Conservation (phyloP, 495 filamentous ascomycete genomes). For the Patellaria atrata region DNA sequence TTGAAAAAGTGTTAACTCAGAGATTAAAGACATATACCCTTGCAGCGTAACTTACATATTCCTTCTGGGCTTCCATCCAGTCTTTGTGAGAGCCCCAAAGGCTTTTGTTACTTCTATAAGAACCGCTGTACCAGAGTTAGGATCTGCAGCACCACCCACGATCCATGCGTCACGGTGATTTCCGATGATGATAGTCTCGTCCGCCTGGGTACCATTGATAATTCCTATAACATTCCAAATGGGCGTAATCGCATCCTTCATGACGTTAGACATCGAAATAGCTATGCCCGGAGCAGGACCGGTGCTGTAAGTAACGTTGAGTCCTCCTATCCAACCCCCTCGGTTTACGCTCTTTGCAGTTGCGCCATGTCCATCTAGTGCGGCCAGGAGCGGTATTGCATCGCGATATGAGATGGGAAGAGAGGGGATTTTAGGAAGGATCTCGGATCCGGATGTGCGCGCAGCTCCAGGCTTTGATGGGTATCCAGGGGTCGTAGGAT, state of each 20-base stretch:
- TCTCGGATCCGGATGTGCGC: slow-evolving; percentile 1
- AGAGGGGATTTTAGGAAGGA: slow-evolving; percentile 15
- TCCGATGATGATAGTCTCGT: slow-evolving; percentile 15
- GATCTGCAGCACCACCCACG: slow-evolving; percentile 30
- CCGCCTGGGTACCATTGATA: slow-evolving; percentile 17
- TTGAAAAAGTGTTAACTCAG: too few species aligned
- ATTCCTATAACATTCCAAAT: slow-evolving; percentile 19
- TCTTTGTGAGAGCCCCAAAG: slow-evolving; percentile 27
- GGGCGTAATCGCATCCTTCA: slow-evolving; percentile 11
- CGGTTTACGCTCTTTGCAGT: slow-evolving; percentile 10
- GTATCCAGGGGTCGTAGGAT: slow-evolving; percentile 20
- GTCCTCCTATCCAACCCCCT: slow-evolving; percentile 10
- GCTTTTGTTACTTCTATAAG: slow-evolving; percentile 26
- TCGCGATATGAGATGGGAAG: slow-evolving; percentile 17
- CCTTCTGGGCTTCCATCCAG: slow-evolving; percentile 31
- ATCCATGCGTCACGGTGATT: slow-evolving; percentile 25
- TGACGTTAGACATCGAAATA: slow-evolving; percentile 12
- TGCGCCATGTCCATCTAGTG: slow-evolving; percentile 15
- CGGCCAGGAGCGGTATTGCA: slow-evolving; percentile 12
- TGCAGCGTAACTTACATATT: too few species aligned
- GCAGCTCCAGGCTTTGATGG: slow-evolving; percentile 10
- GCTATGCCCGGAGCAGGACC: slow-evolving; percentile 8
- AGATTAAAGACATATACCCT: too few species aligned
- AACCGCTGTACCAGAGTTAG: slow-evolving; percentile 29
- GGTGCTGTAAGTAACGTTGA: slow-evolving; percentile 15